Evolutionary conservation across 129 eudicot genomes (phyloP).

Genomic region (Apium graveolens): DNA sequence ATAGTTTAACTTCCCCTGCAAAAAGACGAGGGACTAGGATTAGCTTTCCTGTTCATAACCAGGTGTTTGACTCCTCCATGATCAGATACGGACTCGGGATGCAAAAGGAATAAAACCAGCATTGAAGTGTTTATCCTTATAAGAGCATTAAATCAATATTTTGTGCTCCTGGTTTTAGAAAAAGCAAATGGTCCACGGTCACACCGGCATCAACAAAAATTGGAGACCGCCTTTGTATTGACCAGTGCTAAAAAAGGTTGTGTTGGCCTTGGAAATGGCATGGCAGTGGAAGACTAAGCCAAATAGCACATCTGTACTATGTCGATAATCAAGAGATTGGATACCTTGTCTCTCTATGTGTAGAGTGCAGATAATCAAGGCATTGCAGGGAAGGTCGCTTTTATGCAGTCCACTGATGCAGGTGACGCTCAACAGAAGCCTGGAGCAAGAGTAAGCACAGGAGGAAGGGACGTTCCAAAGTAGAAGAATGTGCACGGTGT

Average conservation of each 20-base stretch:
- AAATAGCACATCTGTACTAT: background rate
- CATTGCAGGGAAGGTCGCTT: too few species aligned
- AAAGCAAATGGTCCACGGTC: background rate
- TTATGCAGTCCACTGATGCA: too few species aligned
- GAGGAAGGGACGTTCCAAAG: too few species aligned
- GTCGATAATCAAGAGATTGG: too few species aligned
- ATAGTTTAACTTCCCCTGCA: constrained; percentile 66
- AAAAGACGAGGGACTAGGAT: constrained; percentile 83
- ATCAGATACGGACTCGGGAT: constrained; percentile 70
- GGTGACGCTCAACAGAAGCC: too few species aligned
- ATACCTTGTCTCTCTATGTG: too few species aligned
- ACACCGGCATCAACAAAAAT: background rate
- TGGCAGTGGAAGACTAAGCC: background rate
- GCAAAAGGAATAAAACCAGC: constrained; percentile 80
- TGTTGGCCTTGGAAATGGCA: background rate
- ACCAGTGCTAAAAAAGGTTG: background rate
- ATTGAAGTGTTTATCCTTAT: constrained; percentile 78
- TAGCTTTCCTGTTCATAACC: constrained; percentile 75
- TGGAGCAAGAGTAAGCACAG: too few species aligned
- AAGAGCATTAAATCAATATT: constrained; percentile 65
- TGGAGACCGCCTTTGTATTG: background rate
- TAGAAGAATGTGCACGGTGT: too few species aligned
- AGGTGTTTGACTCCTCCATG: constrained; percentile 80
- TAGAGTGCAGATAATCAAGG: too few species aligned
- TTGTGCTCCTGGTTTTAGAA: constrained; percentile 56